These are phyloP conservation scores for Syncephalastrum contaminatum DNA, from an alignment of 371 early-diverging fungal species.

Conservation along the genomic window DNA sequence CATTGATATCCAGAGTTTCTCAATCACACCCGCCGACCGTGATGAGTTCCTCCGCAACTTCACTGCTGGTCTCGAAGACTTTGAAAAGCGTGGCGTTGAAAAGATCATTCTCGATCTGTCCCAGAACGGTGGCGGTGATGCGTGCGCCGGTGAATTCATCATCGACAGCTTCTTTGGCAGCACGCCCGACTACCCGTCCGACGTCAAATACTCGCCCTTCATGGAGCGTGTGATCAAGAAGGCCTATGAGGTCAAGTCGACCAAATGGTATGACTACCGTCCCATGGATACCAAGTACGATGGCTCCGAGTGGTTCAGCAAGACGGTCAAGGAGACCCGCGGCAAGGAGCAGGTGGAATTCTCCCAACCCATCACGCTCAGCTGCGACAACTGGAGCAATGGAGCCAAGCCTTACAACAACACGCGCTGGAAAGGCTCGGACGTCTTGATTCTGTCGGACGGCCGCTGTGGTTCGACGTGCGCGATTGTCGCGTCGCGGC, in stretches of 20 bases:
- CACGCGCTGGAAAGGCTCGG: conserved; percentile 35
- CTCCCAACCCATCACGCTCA: conserved; percentile 38
- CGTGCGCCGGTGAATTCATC: conserved; percentile 52
- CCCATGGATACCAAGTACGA: conserved; percentile 7
- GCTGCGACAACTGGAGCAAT: conserved; percentile 25
- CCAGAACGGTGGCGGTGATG: conserved; percentile 52
- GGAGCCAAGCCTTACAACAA: conserved; percentile 24
- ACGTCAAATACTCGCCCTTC: conserved; percentile 46
- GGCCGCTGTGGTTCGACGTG: conserved; percentile 55
- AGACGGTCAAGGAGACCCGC: conserved; percentile 32
- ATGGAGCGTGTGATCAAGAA: conserved; percentile 42
- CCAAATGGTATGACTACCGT: conserved; percentile 49
- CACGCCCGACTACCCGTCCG: conserved; percentile 47
- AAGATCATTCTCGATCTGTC: conserved; percentile 51
- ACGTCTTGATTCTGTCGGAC: conserved; percentile 43
- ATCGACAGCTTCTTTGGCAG: conserved; percentile 45
- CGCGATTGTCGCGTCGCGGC: conserved; percentile 52
- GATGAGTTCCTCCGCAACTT: conserved; percentile 37
- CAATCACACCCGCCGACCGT: conserved; percentile 36
- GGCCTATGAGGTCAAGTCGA: conserved; percentile 30
- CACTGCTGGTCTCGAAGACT: conserved; percentile 31
- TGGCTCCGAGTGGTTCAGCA: conserved; percentile 34
- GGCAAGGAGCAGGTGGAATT: conserved; percentile 35
- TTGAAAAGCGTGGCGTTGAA: conserved; percentile 39
- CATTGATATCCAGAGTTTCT: conserved; percentile 51